Evolutionary conservation across 345 rosid genomes (phyloP), one percentile per base, ranked within the genome.

Genomic region (Melaleuca quinquenervia): DNA sequence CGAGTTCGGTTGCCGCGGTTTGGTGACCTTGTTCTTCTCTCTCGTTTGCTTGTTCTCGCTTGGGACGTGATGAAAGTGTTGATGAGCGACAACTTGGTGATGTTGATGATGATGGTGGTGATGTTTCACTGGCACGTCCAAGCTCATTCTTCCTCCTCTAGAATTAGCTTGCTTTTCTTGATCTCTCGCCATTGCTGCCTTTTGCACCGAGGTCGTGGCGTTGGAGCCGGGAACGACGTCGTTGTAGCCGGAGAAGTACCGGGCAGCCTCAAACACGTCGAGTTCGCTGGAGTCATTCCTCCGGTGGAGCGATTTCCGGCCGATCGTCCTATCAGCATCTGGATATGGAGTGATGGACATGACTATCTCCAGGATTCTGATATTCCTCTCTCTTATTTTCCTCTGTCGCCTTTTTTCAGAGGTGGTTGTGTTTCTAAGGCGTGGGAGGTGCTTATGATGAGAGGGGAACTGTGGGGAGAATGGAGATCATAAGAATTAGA

Each of bases 261-360:
- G 87, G 9, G 98, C 91, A 8, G 99, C 99, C 89, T 97, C 98
- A 26, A 97, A 97, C 62, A 97, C 98, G 70, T 94, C 98, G 74
- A 97, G 94, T 93, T 97, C 99, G 2, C 89, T 93, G 13, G 98
- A 94, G 85, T 92, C 92, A 9, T 93, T 92, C 85, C 94, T 88
- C 53, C 90, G 91, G 83, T 90, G 92, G 87, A 91, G 90, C 15
- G 94, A 84, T 82, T 89, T 94, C 89, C 89, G 93, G 89, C 88
- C 53, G 87, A 88, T 52, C 83, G 88, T 60, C 84, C 89, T 90
- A 74, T 91, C 87, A 11, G 93, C 86, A 85, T 94, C 92, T 82
- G 95, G 88, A 80, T 91, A 88, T 82, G 91, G 94, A 86, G 93
- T 88, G 85, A 91, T 86, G 80, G 98, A 93, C 98, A 95, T 96